Conservation (phyloP, 352 stramenopile genomes). For the Thraustochytrium sp. region DNA sequence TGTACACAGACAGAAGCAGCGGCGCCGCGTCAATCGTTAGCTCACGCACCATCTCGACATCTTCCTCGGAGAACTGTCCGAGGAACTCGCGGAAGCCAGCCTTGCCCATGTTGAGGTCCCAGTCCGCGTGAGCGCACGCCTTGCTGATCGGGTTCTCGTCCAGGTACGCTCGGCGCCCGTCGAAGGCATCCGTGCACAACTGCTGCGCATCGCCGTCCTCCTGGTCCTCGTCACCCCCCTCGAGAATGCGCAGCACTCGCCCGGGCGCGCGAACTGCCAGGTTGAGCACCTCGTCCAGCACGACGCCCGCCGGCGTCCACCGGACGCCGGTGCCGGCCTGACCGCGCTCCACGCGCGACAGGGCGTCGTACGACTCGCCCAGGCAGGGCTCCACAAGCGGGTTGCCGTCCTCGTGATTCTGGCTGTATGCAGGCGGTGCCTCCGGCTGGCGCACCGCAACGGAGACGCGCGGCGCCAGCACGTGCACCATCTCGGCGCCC, state of each 20-base stretch:
- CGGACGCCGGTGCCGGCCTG: conserved; percentile 33
- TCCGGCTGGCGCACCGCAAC: not conserved
- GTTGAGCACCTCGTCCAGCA: conserved; percentile 7
- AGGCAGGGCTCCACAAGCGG: not conserved
- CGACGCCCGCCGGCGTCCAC: not conserved
- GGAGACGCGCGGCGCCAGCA: not conserved
- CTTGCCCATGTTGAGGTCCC: conserved; percentile 24
- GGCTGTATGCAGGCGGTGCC: not conserved
- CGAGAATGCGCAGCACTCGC: not conserved
- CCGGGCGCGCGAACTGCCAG: not conserved
- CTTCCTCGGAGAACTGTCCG: conserved; percentile 14
- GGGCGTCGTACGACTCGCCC: not conserved
- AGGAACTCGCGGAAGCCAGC: conserved; percentile 28
- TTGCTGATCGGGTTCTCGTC: conserved; percentile 14
- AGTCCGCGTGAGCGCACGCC: conserved; percentile 10
- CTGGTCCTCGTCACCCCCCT: not conserved
- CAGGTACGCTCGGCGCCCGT: conserved; percentile 17
- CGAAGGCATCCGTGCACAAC: conserved; percentile 2
- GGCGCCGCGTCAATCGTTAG: not conserved
- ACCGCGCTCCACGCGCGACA: not conserved
- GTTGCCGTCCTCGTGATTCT: not conserved
- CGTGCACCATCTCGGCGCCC: not conserved
- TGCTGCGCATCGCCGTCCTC: not conserved
- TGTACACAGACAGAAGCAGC: conserved; percentile 19
- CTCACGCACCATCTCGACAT: not conserved